Percentiles rank a stretch among this genome's conserved stretches.
Conservation (phyloP, 2,329 filamentous ascomycete species). For the Fusarium albidum region DNA sequence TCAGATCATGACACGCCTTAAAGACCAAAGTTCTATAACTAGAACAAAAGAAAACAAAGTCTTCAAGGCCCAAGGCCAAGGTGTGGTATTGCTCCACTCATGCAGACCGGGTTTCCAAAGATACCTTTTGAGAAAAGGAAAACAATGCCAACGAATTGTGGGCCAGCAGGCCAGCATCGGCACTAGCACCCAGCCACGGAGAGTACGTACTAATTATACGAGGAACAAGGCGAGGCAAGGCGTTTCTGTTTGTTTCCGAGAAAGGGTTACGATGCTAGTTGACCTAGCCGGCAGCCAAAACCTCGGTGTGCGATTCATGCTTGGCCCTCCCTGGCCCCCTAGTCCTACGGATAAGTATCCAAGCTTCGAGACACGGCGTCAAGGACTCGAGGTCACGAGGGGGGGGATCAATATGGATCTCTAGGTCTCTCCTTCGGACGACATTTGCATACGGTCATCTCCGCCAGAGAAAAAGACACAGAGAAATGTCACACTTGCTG, state of each 20-base stretch:
- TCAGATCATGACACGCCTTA: too few species aligned
- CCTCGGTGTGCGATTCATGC: conserved; percentile 6
- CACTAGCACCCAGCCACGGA: too few species aligned
- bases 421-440: conserved; percentile 1
- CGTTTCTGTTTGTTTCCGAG: too few species aligned
- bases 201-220: too few species aligned
- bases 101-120: conserved; percentile 10
- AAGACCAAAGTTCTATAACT: background rate
- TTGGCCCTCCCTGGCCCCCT: background rate
- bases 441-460: conserved; percentile 13
- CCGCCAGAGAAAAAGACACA: background rate
- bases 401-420: background rate
- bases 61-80: background rate
- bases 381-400: background rate
- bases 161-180: conserved; percentile 12
- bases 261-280: too few species aligned
- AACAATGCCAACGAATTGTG: conserved; percentile 12
- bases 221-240: too few species aligned
- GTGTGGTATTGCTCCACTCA: conserved; percentile 23
- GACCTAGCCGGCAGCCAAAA: background rate
- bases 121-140: background rate
- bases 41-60: background rate
- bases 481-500: background rate
- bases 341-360: background rate
- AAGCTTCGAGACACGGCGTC: too few species aligned